Evolutionary conservation across 1,139 yeast species (phyloP).

Genomic region (Candida sp.): DNA sequence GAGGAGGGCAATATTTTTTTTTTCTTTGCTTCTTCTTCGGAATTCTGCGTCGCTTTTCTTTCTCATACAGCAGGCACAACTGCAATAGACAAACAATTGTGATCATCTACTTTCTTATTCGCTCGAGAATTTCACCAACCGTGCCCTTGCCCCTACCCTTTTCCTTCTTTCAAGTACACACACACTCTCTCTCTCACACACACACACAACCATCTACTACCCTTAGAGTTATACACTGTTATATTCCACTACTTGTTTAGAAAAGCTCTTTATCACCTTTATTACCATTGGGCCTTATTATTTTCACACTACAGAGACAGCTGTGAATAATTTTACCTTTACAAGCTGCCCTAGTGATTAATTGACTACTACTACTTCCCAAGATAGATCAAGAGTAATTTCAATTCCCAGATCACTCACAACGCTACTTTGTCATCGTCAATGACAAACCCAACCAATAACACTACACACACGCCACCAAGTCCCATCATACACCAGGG

Average conservation of each 20-base stretch:
- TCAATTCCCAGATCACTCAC: too few species aligned
- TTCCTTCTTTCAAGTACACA: too few species aligned
- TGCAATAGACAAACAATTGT: background rate
- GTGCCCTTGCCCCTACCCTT: background rate
- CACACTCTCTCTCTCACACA: too few species aligned
- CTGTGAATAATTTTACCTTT: background rate
- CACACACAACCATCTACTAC: background rate
- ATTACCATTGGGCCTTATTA: background rate
- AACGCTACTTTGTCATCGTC: background rate
- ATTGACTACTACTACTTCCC: background rate
- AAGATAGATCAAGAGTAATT: too few species aligned
- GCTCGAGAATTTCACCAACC: background rate
- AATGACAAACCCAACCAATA: conserved; percentile 1
- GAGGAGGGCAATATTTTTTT: background rate
- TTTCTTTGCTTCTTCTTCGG: background rate
- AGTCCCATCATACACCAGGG: background rate
- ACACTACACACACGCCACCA: conserved; percentile 1
- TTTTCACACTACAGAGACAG: background rate
- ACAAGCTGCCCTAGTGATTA: background rate
- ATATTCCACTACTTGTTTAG: too few species aligned
- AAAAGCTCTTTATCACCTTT: too few species aligned
- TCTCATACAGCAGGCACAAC: background rate
- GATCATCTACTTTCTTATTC: background rate
- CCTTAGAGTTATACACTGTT: too few species aligned
- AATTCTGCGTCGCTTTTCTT: background rate